Percentiles rank a stretch among this genome's conserved stretches.
Evolutionary conservation across 352 stramenopile genomes (phyloP).

Genomic region (Phytopythium boreale): DNA sequence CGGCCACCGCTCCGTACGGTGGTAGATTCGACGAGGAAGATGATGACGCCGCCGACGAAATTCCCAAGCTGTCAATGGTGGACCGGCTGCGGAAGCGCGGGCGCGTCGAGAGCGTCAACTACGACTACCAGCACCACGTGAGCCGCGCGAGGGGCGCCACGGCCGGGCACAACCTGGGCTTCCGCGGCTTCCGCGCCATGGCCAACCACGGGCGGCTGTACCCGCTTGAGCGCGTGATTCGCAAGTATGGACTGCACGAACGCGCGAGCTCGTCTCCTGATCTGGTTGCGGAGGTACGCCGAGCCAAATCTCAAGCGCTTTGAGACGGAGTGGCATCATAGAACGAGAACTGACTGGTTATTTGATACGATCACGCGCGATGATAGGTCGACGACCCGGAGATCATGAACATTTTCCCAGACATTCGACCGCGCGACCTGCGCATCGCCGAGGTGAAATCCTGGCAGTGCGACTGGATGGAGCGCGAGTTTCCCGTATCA

Average conservation of each 20-base stretch:
- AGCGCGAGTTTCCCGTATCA: constrained; percentile 25
- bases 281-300: constrained; percentile 4
- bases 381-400: constrained; percentile 38
- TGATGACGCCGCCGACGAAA: neutral
- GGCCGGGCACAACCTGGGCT: constrained; percentile 1
- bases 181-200: constrained; percentile 3
- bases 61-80: constrained; percentile 18
- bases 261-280: constrained; percentile 12
- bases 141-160: constrained; percentile 1
- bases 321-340: neutral
- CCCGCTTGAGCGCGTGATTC: constrained; percentile 4
- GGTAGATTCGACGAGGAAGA: neutral
- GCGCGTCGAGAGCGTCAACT: constrained; percentile 61
- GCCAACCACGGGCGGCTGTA: constrained; percentile 1
- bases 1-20: neutral
- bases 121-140: constrained; percentile 19
- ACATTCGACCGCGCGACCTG: constrained; percentile 75
- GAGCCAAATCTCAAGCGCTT: neutral
- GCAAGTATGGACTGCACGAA: constrained; percentile 11
- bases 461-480: constrained; percentile 78
- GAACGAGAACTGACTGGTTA: neutral
- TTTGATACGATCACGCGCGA: neutral
- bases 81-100: constrained; percentile 61
- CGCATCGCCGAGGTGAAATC: constrained; percentile 81
- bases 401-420: constrained; percentile 73